A percentile compares a stretch with the other conserved stretches of the same genome.
phyloP scores from a whole-genome alignment of 441 rosid species.

The Geranium incanum region DNA sequence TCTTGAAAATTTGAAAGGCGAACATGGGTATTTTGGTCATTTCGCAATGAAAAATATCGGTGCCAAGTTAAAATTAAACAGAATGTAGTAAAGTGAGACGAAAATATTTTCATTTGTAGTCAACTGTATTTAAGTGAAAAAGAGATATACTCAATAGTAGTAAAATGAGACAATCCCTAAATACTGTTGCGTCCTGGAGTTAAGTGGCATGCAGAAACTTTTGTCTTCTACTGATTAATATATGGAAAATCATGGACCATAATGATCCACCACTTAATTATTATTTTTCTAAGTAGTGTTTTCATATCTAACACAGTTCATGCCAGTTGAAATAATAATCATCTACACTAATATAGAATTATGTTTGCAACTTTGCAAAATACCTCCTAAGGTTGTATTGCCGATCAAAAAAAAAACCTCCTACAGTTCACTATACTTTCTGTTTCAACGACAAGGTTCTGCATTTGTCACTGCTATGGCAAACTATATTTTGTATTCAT shows the following conservation, averaged over 20 bases:
- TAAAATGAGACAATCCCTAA: too few relatives aligned
- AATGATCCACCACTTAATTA: conserved; percentile 20
- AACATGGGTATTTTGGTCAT: too few relatives aligned
- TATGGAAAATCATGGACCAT: conserved; percentile 25
- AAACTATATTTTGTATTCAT: neutral
- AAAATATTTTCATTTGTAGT: too few relatives aligned
- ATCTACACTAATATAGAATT: neutral
- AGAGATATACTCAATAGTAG: too few relatives aligned
- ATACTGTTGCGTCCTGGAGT: conserved; percentile 2
- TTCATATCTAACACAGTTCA: conserved; percentile 24
- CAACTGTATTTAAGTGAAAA: too few relatives aligned
- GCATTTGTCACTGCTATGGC: neutral
- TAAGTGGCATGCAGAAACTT: conserved; percentile 21
- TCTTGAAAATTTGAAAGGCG: too few relatives aligned
- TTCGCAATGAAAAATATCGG: too few relatives aligned
- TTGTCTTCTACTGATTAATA: conserved; percentile 20
- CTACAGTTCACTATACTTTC: conserved; percentile 4
- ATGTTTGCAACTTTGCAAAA: conserved; percentile 11
- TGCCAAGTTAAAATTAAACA: too few relatives aligned
- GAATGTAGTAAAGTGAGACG: too few relatives aligned
- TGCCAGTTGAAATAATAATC: conserved; percentile 15
- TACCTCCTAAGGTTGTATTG: conserved; percentile 8
- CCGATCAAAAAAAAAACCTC: conserved; percentile 12
- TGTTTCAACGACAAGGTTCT: conserved; percentile 1
- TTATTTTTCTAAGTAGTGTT: conserved; percentile 22